Evolutionary conservation across 2,329 filamentous ascomycete genomes (phyloP), one percentile per base, ranked within the genome.

Genomic region (Alternaria gansuensis): DNA sequence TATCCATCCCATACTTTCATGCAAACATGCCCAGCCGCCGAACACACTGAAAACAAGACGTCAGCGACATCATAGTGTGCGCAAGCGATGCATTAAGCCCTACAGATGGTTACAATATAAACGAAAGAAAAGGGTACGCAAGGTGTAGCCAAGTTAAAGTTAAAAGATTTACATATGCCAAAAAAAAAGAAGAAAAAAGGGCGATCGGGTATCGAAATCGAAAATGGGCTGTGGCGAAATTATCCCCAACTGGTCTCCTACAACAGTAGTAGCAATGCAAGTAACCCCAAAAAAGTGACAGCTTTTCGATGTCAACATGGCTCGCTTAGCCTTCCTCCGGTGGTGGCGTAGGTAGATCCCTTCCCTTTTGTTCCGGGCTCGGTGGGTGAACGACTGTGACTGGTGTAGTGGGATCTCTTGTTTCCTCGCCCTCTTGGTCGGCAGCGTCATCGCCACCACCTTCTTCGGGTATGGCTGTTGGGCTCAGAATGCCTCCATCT

Each of bases 341-440:
- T 48, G 73, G 73, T 57, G 73, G 73, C 39, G 73, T 74, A 14
- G 69, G 71, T 45, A 75, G 55, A 21, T 72, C 69, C 50, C 65
- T 68, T 4, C 60, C 60, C 63, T 70, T 72, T 26, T 48, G 39
- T 58, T 75, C 73, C 2, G 77, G 77, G 62, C 75, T 77, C 14
- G 77, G 77, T 29, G 77, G 77, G 62, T 70, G 70, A 2, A 78
- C 73, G 21, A 78, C 69, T 1, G 75, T 78, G 8, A 74, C 71
- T 0, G 76, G 76, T 10, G 75, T 77, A 43, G 11, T 52, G 34
- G 44, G 61, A 51, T 21, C 59, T 26, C 33, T 51, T 21, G 43
- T 29, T 46, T 65, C 48, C 7, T 57, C 43, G 51, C 64, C 51
- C 59, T 69, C 43, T 10, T 55, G 60, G 23, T 57, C 65, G 9